Percentiles rank a stretch among this genome's conserved stretches.
These are phyloP conservation scores for Calonectria pseudoturangicola DNA, from an alignment of 2,329 filamentous ascomycete genomes.

Conservation along the genomic window DNA sequence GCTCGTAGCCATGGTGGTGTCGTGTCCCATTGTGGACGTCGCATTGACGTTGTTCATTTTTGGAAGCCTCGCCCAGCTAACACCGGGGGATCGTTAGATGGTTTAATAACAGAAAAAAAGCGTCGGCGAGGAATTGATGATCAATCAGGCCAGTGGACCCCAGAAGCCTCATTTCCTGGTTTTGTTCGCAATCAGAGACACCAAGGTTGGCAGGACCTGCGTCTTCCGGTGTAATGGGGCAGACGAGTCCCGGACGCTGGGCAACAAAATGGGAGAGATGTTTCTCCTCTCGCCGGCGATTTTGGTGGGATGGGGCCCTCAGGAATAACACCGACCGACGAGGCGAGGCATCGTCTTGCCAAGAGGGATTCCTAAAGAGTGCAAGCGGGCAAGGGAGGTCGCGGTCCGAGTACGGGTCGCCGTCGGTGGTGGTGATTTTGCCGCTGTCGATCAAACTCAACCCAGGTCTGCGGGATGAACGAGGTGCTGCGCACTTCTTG, in stretches of 20 bases:
- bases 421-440: conserved; percentile 24
- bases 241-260: conserved; percentile 41
- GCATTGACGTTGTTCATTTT: conserved; percentile 60
- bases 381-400: conserved; percentile 39
- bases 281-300: conserved; percentile 32
- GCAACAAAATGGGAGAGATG: conserved; percentile 33
- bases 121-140: not conserved
- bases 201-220: conserved; percentile 34
- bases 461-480: conserved; percentile 22
- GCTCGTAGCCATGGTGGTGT: conserved; percentile 57
- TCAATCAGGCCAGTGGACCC: conserved; percentile 15
- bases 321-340: conserved; percentile 48
- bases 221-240: conserved; percentile 35
- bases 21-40: conserved; percentile 57
- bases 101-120: conserved; percentile 9
- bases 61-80: conserved; percentile 47
- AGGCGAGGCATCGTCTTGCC: conserved; percentile 53
- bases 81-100: conserved; percentile 32
- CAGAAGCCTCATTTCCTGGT: conserved; percentile 17
- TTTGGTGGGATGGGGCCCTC: conserved; percentile 50
- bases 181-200: conserved; percentile 27
- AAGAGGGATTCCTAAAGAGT: conserved; percentile 44
- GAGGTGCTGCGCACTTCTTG: conserved; percentile 13
- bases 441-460: conserved; percentile 36
- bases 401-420: conserved; percentile 30